Base-by-base conservation (phyloP, 305 asterid genomes). In the Fraxinus platypoda region DNA sequence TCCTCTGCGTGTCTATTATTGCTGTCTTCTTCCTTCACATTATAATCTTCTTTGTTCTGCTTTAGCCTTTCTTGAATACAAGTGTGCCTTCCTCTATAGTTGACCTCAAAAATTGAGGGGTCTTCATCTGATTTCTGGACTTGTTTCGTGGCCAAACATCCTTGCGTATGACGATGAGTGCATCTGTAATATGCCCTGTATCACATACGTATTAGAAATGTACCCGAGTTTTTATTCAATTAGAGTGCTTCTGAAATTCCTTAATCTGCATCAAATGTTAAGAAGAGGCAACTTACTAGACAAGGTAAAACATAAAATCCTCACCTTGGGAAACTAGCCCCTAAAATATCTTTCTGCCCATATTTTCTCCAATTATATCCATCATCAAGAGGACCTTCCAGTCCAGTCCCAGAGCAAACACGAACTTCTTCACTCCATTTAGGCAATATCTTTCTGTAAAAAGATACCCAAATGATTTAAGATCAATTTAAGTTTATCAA, bases 311-410 rank as follows among this genome's bases (percentile, higher is more conserved):
- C 37, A 83, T 71, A 2, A 76, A 19, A 26, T 80, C 17, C 85
- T 89, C 68, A 93, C 98, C 98, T 93, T 70, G 97, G 98, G 86
- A 89, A 86, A 83, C 15, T 87, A 52, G 97, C 90, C 73, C 98
- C 97, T 82, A 95, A 84, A 75, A 95, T 93, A 64, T 87, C 94
- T 78, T 95, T 95, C 87, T 95, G 98, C 7, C 98, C 98, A 83
- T 92, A 95, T 85, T 95, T 95, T 81, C 98, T 91, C 98, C 98
- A 95, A 78, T 87, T 87, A 64, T 90, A 85, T 4, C 97, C 98
- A 90, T 93, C 98, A 38, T 86, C 90, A 43, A 81, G 82, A 25
- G 85, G 89, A 66, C 90, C 88, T 82, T 93, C 98, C 11, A 76
- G 49, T 21, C 90, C 94, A 6, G 84, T 81, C 79, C 76, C 92